Base-by-base conservation (phyloP, 2,329 filamentous ascomycete genomes). In the Gaeumannomyces tritici region DNA sequence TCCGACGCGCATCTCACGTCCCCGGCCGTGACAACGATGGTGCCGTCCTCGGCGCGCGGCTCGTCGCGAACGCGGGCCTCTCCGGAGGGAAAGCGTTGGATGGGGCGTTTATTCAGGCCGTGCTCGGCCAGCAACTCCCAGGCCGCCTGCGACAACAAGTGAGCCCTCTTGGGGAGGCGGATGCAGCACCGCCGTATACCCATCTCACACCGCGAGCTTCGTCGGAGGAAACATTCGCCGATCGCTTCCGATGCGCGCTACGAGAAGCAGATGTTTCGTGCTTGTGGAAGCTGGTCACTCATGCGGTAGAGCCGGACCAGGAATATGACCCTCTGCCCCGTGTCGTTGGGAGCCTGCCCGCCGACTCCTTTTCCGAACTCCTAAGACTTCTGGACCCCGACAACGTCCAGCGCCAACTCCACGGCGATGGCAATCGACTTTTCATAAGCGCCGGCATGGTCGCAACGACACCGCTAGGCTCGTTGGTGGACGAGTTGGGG, bases 371-470 rank as follows among this genome's bases (percentile, higher is more conserved):
- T 68, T 83, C 85, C 1, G 85, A 89, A 65, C 80, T 89, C 12
- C 71, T 93, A 33, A 79, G 80, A 42, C 77, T 80, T 6, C 72
- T 92, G 11, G 85, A 89, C 63, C 87, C 89, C 0, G 68, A 82
- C 5, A 69, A 72, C 27, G 73, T 85, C 24, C 76, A 81, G 61
- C 70, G 73, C 26, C 72, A 80, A 15, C 70, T 84, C 26, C 69
- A 79, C 47, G 74, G 77, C 21, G 55, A 27, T 29, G 55, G 55
- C 26, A 27, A 27, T 24, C 26, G 55, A 12, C 28, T 56, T 15
- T 65, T 69, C 21, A 71, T 83, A 61, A 66, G 72, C 4, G 63
- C 67, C 18, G 79, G 71, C 66, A 80, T 75, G 69, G 74, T 71
- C 8, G 70, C 76, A 33, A 71, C 73, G 61, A 76, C 77, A 1